Evolutionary conservation across 2,329 filamentous ascomycete genomes (phyloP).

Genomic region (Colletotrichum cereale): DNA sequence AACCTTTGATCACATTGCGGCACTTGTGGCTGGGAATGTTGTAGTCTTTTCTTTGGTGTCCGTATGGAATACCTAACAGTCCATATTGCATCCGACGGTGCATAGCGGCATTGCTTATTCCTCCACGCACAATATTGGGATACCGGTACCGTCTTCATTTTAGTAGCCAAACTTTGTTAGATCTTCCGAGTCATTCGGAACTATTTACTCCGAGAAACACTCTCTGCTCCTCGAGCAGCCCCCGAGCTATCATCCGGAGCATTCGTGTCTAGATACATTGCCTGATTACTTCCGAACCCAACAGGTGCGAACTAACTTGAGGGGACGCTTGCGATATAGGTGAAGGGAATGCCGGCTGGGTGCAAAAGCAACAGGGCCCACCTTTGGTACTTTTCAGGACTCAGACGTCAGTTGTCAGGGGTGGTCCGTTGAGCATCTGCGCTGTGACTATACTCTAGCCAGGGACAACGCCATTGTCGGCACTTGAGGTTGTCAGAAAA

Average conservation of each 20-base stretch:
- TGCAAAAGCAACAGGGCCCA: not conserved
- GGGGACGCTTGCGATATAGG: not conserved
- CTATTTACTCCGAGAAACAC: not conserved
- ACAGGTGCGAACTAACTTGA: not conserved
- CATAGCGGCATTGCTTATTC: not conserved
- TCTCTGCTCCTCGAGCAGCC: no score
- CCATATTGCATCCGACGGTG: not conserved
- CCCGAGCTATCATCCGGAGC: no score
- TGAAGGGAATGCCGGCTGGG: no score
- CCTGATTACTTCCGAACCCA: not conserved
- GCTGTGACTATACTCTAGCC: not conserved
- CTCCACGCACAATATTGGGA: not conserved
- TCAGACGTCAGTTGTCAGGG: not conserved
- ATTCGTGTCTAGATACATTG: not conserved
- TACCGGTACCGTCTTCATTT: not conserved
- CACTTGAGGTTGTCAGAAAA: not conserved
- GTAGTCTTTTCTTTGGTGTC: not conserved
- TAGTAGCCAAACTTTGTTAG: not conserved
- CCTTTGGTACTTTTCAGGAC: not conserved
- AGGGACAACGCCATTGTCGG: not conserved
- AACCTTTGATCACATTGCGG: not conserved
- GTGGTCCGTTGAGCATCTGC: not conserved
- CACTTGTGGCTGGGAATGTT: not conserved
- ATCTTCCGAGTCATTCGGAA: not conserved
- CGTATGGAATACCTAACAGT: not conserved